phyloP scores from a whole-genome alignment of 139 green algal genomes.

The Chlamydomonas sp. region DNA sequence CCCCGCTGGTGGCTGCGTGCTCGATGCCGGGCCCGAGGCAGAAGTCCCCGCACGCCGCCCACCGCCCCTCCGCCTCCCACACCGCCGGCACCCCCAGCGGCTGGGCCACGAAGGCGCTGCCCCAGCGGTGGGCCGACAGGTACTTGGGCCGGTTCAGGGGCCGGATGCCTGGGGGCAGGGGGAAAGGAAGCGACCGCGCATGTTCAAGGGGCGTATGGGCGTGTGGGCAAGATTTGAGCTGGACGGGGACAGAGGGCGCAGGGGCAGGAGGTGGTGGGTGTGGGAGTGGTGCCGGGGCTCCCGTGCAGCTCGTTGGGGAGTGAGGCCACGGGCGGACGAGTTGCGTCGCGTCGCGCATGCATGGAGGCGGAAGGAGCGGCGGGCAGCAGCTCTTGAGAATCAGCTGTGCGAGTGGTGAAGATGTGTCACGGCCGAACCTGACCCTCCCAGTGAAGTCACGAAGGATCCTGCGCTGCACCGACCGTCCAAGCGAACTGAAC shows the following conservation, averaged over 20 bases:
- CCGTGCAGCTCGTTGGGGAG: not conserved
- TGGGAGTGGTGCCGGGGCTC: not conserved
- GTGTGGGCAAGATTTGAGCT: too few species aligned
- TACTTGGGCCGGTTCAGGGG: not conserved
- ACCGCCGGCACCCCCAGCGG: slow-evolving; percentile 28
- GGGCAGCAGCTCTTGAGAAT: too few species aligned
- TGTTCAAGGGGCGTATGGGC: too few species aligned
- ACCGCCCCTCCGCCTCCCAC: slow-evolving; percentile 12
- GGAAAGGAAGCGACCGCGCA: too few species aligned
- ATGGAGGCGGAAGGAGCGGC: too few species aligned
- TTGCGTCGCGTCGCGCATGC: not conserved
- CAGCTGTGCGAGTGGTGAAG: too few species aligned
- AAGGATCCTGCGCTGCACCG: too few species aligned
- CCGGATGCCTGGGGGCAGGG: not conserved
- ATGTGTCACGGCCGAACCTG: too few species aligned
- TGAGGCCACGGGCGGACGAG: too few species aligned
- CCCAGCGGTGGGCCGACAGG: slow-evolving; percentile 47
- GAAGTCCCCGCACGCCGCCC: slow-evolving; percentile 27
- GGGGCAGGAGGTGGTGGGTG: not conserved
- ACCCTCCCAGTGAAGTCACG: too few species aligned
- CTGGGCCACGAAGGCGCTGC: slow-evolving; percentile 17
- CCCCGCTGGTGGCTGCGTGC: slow-evolving; percentile 38
- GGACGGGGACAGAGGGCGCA: too few species aligned
- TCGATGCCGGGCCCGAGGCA: slow-evolving; percentile 41
- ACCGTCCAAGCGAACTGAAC: too few species aligned